Evolutionary conservation across 192 early-diverging fungal species (phyloP).

Genomic region (Coemansia sp.): DNA sequence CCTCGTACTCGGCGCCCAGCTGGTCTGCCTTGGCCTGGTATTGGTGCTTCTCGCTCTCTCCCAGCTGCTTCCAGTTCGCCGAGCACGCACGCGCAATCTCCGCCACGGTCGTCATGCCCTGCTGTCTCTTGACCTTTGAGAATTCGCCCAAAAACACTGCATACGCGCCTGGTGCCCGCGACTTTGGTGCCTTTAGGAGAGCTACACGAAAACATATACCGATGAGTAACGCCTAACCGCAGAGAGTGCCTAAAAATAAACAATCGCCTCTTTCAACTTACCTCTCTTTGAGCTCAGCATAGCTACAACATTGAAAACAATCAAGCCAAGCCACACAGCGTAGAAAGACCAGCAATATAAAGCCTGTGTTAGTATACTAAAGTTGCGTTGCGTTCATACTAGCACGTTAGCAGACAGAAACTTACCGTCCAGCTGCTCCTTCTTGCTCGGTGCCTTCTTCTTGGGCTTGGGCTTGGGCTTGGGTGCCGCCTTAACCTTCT

Average conservation of each 20-base stretch:
- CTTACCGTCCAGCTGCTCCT: slow-evolving; percentile 37
- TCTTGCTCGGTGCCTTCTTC: slow-evolving; percentile 17
- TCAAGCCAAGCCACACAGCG: not conserved
- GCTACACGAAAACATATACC: slow-evolving; percentile 7
- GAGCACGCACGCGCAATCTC: slow-evolving; percentile 11
- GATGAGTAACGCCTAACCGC: no score
- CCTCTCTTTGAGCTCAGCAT: slow-evolving; percentile 22
- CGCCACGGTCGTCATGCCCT: not conserved
- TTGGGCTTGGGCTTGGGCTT: not conserved
- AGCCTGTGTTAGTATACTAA: no score
- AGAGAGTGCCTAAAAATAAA: not conserved
- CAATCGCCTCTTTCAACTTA: not conserved
- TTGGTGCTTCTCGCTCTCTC: slow-evolving; percentile 13
- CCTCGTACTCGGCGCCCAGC: slow-evolving; percentile 11
- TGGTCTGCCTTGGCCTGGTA: slow-evolving; percentile 5
- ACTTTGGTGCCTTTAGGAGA: slow-evolving; percentile 14
- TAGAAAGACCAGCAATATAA: no score
- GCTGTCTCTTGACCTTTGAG: not conserved
- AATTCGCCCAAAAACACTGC: slow-evolving; percentile 13
- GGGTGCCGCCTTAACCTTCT: slow-evolving; percentile 10
- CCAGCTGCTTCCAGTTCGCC: slow-evolving; percentile 21
- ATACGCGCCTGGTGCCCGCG: slow-evolving; percentile 6
- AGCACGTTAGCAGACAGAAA: not conserved
- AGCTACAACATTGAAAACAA: slow-evolving; percentile 10
- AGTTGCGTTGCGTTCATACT: no score